Evolutionary conservation across 2,329 filamentous ascomycete genomes (phyloP), one percentile per base, ranked within the genome.

Genomic region (Tympanopsis confertula): DNA sequence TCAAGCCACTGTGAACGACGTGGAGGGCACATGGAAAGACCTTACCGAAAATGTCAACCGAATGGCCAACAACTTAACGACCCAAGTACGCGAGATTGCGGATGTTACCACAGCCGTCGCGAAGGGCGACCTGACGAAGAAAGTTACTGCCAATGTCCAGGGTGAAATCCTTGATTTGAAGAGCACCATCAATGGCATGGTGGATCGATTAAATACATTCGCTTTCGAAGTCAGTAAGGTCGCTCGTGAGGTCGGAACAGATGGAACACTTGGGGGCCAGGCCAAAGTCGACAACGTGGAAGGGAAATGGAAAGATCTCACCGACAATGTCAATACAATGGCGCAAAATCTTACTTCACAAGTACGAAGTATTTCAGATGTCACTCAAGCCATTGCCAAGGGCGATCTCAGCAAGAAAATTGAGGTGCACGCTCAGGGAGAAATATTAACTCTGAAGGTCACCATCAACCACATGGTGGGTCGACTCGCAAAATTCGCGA

Each of bases 401-500:
- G 76, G 76, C 49, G 74, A 81, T 54, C 67, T 81, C 56, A 75
- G 71, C 52, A 68, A 74, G 50, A 73, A 77, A 53, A 78, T 81
- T 40, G 71, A 77, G 42, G 76, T 81, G 2, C 72, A 78, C 40
- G 76, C 76, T n/a, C 74, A 79, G 50, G 76, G 76, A 58, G 76
- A 81, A 49, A 78, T 81, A 20, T 61, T 76, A 38, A 69, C 77
- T 3, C 60, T 81, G 37, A 80, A 80, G 51, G 74, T 78, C 45
- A 81, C 76, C 30, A 78, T 80, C 59, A 80, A 81, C 52, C 73
- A 80, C 68, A 80, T 80, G 77, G 77, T 82, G 38, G 75, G 72
- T 46, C 71, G 76, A 49, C 59, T 82, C 15, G 76, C 79, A 43
- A 76, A 77, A 39, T 82, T 79, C 62, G 78, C 77, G 4, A 70